phyloP scores from a whole-genome alignment of 768 basidiomycete genomes.

The Mycena olivaceomarginata region DNA sequence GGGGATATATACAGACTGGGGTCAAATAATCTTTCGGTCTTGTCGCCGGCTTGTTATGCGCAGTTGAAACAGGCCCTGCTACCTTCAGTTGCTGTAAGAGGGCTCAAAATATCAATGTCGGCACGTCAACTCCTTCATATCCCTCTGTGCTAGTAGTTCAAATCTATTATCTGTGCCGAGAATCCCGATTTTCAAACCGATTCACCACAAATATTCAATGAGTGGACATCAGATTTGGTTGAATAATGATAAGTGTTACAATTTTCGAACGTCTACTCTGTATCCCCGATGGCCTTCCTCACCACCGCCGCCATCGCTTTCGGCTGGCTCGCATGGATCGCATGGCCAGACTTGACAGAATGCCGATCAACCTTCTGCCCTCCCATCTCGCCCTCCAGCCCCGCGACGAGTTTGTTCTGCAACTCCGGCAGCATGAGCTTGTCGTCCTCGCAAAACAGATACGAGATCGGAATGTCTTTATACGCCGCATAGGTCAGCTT shows the following conservation, averaged over 20 bases:
- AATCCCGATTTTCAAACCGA: too few species aligned
- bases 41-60: too few species aligned
- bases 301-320: neutral
- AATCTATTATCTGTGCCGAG: too few species aligned
- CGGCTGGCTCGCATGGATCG: neutral
- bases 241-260: neutral
- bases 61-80: too few species aligned
- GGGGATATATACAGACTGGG: too few species aligned
- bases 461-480: neutral
- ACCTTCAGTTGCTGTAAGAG: too few species aligned
- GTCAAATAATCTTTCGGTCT: too few species aligned
- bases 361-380: neutral
- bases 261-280: neutral
- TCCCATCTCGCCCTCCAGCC: neutral
- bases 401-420: neutral
- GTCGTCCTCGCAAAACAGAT: slow-evolving; percentile 10
- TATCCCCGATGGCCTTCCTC: neutral
- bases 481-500: neutral
- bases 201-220: too few species aligned
- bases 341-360: slow-evolving; percentile 29
- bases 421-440: neutral
- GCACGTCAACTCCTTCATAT: too few species aligned
- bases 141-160: too few species aligned
- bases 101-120: too few species aligned
- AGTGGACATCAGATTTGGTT: too few species aligned